Evolutionary conservation across 148 eudicot genomes (phyloP), one percentile per base, ranked within the genome.

Genomic region (Suaeda aralocaspica): DNA sequence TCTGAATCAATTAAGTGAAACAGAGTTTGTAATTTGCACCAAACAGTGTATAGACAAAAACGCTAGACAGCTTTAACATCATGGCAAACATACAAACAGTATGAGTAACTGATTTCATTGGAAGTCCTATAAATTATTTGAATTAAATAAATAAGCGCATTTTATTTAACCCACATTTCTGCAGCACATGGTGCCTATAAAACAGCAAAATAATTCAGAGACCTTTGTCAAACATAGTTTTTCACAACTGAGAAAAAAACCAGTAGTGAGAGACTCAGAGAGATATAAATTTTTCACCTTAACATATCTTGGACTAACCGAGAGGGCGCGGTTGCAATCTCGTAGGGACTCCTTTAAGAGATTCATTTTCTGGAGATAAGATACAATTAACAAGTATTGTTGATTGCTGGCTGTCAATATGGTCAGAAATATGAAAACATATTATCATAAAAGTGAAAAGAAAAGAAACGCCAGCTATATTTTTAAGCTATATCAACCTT

Each of bases 321-420:
- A 59, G 71, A 94, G 84, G 67, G 96, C 95, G 42, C 97, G 84
- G n/a, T 57, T 72, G 83, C 92, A 85, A 76, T 94, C 98, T 73
- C 96, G 83, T 73, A 91, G 59, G 53, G 87, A 88, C 83, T 89
- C 97, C 78, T 63, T 68, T n/a, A 79, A 70, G 61, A 83, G 82
- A 80, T 82, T 92, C 83, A 83, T 39, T 84, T 87, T 91, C 98
- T 94, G 71, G 62, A 70, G 71, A 80, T 59, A 63, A 75, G 52
- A 83, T 24, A 49, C 49, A 46, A 73, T 45, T 33, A 57, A 62
- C 33, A 28, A 21, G 19, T 11, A 34, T 39, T 25, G 30, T 53
- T 51, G 33, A 39, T 58, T 45, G 28, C 44, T 64, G 41, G 9
- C 31, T 44, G 18, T 58, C 7, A 25, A 2, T 19, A 39, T 36